Conservation (phyloP, 441 rosid species). For the Dalechampia spathulata region DNA sequence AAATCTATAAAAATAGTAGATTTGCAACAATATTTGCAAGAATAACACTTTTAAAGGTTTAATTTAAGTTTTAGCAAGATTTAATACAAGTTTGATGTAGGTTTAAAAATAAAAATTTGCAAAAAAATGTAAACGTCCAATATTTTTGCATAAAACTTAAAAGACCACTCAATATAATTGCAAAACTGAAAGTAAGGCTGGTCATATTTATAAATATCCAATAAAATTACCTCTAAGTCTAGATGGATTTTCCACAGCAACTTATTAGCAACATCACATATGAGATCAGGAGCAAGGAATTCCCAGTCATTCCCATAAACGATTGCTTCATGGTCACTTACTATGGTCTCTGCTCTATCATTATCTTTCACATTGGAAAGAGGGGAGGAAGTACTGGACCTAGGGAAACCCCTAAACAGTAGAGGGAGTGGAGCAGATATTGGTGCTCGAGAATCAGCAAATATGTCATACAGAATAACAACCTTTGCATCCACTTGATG, state of each 20-base stretch:
- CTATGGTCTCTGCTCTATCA: conserved; percentile 44
- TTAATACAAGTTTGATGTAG: no score
- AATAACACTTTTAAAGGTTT: no score
- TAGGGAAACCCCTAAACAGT: conserved; percentile 62
- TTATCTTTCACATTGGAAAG: conserved; percentile 41
- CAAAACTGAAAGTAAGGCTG: no score
- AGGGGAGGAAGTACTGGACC: conserved; percentile 39
- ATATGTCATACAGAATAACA: conserved; percentile 83
- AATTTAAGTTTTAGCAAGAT: no score
- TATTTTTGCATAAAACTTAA: no score
- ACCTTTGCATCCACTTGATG: conserved; percentile 99
- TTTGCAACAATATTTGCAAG: no score
- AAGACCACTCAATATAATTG: no score
- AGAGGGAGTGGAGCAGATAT: conserved; percentile 98
- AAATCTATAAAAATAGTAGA: no score
- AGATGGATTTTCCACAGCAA: conserved; percentile 86
- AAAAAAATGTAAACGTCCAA: no score
- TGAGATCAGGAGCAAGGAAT: conserved; percentile 85
- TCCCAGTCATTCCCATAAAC: conserved; percentile 87
- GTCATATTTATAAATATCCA: neutral
- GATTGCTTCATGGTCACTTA: conserved; percentile 44
- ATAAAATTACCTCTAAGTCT: conserved; percentile 75
- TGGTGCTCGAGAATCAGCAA: conserved; percentile 89
- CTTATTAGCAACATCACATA: conserved; percentile 64
- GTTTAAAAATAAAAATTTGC: no score